Evolutionary conservation across 2,329 filamentous ascomycete species (phyloP).

Genomic region (Knoxdaviesia proteae): DNA sequence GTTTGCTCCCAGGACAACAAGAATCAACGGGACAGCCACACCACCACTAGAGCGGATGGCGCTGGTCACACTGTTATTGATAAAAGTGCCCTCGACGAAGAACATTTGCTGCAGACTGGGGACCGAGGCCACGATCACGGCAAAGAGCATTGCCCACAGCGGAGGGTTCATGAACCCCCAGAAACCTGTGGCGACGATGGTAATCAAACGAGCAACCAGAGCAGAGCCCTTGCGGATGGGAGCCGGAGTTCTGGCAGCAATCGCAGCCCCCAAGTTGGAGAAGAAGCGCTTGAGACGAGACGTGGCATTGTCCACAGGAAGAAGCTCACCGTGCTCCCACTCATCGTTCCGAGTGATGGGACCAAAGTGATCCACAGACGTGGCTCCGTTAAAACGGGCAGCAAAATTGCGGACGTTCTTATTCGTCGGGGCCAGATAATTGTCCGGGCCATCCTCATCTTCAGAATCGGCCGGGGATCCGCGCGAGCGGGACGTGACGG

Average conservation of each 20-base stretch:
- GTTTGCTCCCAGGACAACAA: slow-evolving; percentile 89
- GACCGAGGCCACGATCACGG: slow-evolving; percentile 79
- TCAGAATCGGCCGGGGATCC: slow-evolving; percentile 27
- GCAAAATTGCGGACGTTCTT: too few relatives aligned
- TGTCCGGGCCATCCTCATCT: slow-evolving; percentile 18
- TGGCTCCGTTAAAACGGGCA: too few relatives aligned
- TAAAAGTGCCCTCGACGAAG: slow-evolving; percentile 72
- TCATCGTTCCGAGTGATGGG: too few relatives aligned
- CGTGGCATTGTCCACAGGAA: too few relatives aligned
- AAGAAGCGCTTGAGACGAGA: too few relatives aligned
- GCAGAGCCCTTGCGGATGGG: neutral
- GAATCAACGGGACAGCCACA: slow-evolving; percentile 83
- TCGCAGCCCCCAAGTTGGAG: slow-evolving; percentile 6
- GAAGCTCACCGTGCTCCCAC: too few relatives aligned
- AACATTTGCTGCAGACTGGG: slow-evolving; percentile 66
- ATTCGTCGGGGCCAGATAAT: neutral
- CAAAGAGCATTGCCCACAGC: slow-evolving; percentile 85
- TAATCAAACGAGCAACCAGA: neutral
- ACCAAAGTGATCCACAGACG: too few relatives aligned
- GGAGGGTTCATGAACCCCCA: slow-evolving; percentile 98
- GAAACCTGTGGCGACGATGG: slow-evolving; percentile 38
- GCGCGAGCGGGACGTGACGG: slow-evolving; percentile 26
- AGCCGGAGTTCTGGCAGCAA: slow-evolving; percentile 10
- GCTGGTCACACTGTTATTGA: slow-evolving; percentile 80
- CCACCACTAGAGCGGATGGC: slow-evolving; percentile 70